Base-by-base conservation (phyloP, 106 monocot genomes). In the Chionographis japonica region DNA sequence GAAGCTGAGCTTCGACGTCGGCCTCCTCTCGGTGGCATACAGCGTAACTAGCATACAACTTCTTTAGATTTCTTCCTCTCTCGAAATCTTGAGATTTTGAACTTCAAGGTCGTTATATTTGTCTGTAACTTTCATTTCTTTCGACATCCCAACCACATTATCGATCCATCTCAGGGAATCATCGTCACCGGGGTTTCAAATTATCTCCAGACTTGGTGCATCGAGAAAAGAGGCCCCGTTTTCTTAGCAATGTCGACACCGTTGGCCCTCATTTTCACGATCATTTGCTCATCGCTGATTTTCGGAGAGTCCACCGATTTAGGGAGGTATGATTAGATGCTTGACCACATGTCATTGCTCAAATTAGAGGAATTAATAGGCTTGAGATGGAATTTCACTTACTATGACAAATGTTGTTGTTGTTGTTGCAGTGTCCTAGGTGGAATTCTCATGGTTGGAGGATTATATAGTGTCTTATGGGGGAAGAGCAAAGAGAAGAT, bases 131-230 rank as follows among this genome's bases (percentile, higher is more conserved):
- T 27, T 27, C 27, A 27, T 27, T 27, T 27, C 27, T 27, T 27
- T 27, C 1, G 27, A 27, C 27, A 27, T 27, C 27, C 27, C 0
- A 27, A 27, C 27, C 27, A 27, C 27, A 27, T 27, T 27, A 27
- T 27, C 27, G 27, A 27, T 27, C 27, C 1, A 27, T 27, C 27
- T 4, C 74, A 81, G 77, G 81, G 81, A 4, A 63, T 85, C 13
- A 11, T 78, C 20, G 67, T 81, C 3, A 63, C 55, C 1, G 81
- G 70, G n/a, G 37, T 81, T n/a, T 51, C 74, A 1, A 71, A 62
- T 36, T 85, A 78, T 68, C 20, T 85, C 57, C 85, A 81, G 54
- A 35, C 72, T 3, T 85, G 85, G 81, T 60, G 54, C 54, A 81
- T 85, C 46, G 70, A 74, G 60, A 81, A 69, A 54, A 77, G 15